These are phyloP conservation scores for Mallotus repandus DNA, from an alignment of 441 rosid species.

Conservation along the genomic window DNA sequence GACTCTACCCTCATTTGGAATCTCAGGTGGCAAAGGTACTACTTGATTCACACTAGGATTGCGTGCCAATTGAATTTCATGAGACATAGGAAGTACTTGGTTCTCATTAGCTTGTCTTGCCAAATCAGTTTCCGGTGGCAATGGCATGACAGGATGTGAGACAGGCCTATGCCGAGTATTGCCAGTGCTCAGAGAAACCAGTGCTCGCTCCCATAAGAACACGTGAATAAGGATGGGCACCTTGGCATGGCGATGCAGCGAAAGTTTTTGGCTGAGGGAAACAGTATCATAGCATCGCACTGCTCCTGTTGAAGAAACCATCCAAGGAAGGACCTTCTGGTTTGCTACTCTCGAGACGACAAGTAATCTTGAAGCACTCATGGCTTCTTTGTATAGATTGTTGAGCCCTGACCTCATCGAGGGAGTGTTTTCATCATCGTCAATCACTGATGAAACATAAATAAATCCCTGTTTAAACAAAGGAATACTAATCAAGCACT, in stretches of 20 bases:
- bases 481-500: background rate
- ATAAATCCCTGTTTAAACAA: constrained; percentile 69
- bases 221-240: constrained; percentile 66
- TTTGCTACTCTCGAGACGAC: constrained; percentile 75
- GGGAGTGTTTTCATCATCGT: constrained; percentile 60
- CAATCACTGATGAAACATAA: constrained; percentile 76
- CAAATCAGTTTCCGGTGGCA: constrained; percentile 39
- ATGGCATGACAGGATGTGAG: constrained; percentile 35
- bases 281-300: constrained; percentile 85
- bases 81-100: constrained; percentile 51
- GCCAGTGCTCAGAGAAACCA: constrained; percentile 30
- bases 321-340: constrained; percentile 95
- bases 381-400: constrained; percentile 63
- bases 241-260: constrained; percentile 85
- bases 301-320: constrained; percentile 90
- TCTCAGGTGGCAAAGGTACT: constrained; percentile 48
- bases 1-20: constrained; percentile 22
- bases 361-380: constrained; percentile 50
- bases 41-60: constrained; percentile 66
- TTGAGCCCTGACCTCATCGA: constrained; percentile 77
- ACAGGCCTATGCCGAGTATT: constrained; percentile 31
- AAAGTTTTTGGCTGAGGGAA: constrained; percentile 90
- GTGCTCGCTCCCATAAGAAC: constrained; percentile 60
- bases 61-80: constrained; percentile 38
- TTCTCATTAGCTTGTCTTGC: constrained; percentile 51